These are phyloP conservation scores for Vitis hybrid DNA, from an alignment of 177 flowering plant genomes.

Conservation along the genomic window DNA sequence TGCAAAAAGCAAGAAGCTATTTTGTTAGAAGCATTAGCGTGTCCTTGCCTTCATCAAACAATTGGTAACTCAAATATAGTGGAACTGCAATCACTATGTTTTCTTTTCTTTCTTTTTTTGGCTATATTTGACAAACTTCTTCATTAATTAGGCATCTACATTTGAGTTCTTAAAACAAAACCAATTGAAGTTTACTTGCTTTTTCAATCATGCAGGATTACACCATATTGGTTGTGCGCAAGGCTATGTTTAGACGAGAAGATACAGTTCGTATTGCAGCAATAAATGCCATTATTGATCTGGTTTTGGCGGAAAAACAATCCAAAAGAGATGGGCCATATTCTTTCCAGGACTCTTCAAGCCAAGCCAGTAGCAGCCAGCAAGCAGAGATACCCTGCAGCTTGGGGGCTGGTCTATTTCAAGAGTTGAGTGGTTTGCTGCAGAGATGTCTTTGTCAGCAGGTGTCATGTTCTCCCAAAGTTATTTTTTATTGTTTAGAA, in stretches of 20 bases:
- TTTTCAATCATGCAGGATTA: conserved; percentile 55
- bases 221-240: conserved; percentile 69
- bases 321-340: conserved; percentile 35
- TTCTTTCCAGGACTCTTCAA: conserved; percentile 74
- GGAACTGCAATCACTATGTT: too few species aligned
- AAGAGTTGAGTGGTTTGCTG: conserved; percentile 78
- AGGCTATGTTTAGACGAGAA: conserved; percentile 87
- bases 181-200: neutral
- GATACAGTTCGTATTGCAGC: conserved; percentile 73
- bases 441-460: conserved; percentile 87
- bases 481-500: neutral
- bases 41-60: neutral
- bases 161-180: neutral
- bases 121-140: neutral
- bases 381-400: conserved; percentile 47
- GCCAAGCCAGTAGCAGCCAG: conserved; percentile 95
- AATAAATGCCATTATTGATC: conserved; percentile 56
- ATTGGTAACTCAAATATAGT: neutral
- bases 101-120: neutral
- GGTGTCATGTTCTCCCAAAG: conserved; percentile 34
- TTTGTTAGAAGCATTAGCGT: neutral
- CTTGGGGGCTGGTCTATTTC: conserved; percentile 53
- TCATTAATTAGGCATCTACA: neutral
- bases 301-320: conserved; percentile 57
- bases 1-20: neutral